Base-by-base conservation (phyloP, 2,329 filamentous ascomycete species). In the Aureobasidium sp. region DNA sequence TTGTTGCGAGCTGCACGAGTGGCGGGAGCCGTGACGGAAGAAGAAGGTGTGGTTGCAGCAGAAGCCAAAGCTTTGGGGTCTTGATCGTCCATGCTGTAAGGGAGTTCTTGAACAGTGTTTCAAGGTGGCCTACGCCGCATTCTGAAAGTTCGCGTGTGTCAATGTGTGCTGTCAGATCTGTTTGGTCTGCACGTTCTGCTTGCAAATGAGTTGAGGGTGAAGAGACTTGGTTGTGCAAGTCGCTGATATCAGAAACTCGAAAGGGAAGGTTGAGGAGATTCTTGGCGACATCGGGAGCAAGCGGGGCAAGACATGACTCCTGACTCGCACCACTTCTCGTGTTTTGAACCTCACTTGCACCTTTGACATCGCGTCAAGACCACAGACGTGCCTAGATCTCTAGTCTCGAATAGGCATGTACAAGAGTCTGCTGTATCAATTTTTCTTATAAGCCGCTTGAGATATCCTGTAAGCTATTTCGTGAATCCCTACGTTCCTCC, bases 241-340 rank as follows among this genome's bases (percentile, higher is more conserved):
- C 27, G 8, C 0, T 8, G 37, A 6, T 42, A 34, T 20, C 27
- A 25, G n/a, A 3, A 11, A 29, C 11, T 34, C 57, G 5, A 52
- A 52, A n/a, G 37, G 58, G 58, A 52, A 61, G 22, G 45, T 52
- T 34, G 58, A 52, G 27, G 58, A 41, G 58, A 61, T 61, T 11
- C 44, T 60, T 57, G 53, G 53, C 53, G 53, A 42, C 29, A 17
- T 55, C 51, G 51, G 51, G 8, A 14, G 27, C 4, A 20, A 27
- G 36, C 22, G 51, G 51, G 51, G 51, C 17, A 20, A 11, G 7
- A 37, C 5, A 15, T 20, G 51, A 41, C 36, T n/a, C 29, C 27
- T 45, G 53, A 36, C 53, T 12, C 25, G 37, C 25, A 15, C 8
- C 36, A 25, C 36, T 12, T 41, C 25, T 25, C 29, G 22, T 53